phyloP scores from a whole-genome alignment of 306 rosid genomes.

The Phaseolus lunatus region DNA sequence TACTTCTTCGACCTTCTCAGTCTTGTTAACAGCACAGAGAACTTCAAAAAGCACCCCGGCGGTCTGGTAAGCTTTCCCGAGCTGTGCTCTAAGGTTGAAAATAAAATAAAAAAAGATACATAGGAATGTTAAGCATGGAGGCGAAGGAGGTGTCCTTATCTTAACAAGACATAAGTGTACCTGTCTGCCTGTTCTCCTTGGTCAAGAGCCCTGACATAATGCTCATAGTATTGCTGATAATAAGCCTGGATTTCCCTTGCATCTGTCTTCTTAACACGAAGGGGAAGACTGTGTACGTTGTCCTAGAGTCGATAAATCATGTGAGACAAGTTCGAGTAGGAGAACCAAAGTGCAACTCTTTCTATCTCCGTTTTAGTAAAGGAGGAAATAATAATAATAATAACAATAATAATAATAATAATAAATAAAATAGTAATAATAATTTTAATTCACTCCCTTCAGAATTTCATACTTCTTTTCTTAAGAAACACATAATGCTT shows the following conservation, averaged over 20 bases:
- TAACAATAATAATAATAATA: background rate
- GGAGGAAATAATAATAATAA: background rate
- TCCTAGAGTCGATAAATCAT: slow-evolving; percentile 57
- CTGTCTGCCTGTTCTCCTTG: slow-evolving; percentile 95
- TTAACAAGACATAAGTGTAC: slow-evolving; percentile 35
- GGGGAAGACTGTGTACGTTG: slow-evolving; percentile 75
- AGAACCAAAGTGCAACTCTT: background rate
- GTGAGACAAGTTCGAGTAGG: background rate
- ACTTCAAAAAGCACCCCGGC: slow-evolving; percentile 98
- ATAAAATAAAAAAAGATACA: background rate
- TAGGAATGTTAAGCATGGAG: background rate
- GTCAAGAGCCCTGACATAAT: slow-evolving; percentile 87
- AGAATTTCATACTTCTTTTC: too few species aligned
- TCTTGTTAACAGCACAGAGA: slow-evolving; percentile 94
- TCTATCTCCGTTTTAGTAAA: background rate
- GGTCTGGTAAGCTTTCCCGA: slow-evolving; percentile 91
- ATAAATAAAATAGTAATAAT: background rate
- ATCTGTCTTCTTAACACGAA: slow-evolving; percentile 85
- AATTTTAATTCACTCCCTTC: too few species aligned
- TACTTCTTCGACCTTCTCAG: slow-evolving; percentile 97
- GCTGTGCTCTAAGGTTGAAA: slow-evolving; percentile 73
- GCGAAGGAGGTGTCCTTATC: background rate
- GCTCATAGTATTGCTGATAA: slow-evolving; percentile 93
- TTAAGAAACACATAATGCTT: too few species aligned
- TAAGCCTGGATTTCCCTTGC: slow-evolving; percentile 93